Evolutionary conservation across 441 rosid species (phyloP).

Genomic region (Erysimum pusillum): DNA sequence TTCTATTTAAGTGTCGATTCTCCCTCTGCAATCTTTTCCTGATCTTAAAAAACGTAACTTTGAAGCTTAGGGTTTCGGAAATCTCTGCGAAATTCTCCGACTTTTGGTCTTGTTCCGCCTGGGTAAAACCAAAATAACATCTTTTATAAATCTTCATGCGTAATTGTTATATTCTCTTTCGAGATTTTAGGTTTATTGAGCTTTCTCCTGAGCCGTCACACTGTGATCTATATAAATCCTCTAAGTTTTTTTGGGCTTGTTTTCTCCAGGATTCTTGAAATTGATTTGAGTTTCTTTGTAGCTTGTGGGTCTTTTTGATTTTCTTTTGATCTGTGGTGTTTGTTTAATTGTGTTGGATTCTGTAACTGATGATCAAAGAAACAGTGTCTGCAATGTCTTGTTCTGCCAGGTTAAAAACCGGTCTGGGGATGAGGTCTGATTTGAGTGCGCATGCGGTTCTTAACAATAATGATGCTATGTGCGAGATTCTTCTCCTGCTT

Average conservation of each 20-base stretch:
- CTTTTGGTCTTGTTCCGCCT: not conserved
- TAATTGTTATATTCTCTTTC: conserved; percentile 4
- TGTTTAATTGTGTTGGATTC: conserved; percentile 4
- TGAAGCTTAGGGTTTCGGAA: conserved; percentile 22
- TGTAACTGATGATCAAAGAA: conserved; percentile 31
- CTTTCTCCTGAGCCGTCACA: not conserved
- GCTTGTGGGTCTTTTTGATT: not conserved
- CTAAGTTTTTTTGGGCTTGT: not conserved
- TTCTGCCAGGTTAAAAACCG: conserved; percentile 38
- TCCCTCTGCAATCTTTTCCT: conserved; percentile 3
- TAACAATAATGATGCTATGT: conserved; percentile 57
- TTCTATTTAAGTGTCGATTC: not conserved
- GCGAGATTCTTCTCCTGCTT: conserved; percentile 55
- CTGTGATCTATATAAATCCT: not conserved
- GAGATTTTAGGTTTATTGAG: conserved; percentile 1
- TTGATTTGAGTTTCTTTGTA: conserved; percentile 3
- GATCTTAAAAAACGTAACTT: not conserved
- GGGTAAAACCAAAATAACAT: not conserved
- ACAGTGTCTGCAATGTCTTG: conserved; percentile 34
- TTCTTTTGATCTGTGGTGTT: not conserved
- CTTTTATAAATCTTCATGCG: not conserved
- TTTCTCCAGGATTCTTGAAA: conserved; percentile 7
- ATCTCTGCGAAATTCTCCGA: not conserved
- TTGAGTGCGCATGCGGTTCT: conserved; percentile 49
- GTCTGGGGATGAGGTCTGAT: conserved; percentile 29